Base-by-base conservation (phyloP, 2,329 filamentous ascomycete genomes). In the Chaetomium sp. region DNA sequence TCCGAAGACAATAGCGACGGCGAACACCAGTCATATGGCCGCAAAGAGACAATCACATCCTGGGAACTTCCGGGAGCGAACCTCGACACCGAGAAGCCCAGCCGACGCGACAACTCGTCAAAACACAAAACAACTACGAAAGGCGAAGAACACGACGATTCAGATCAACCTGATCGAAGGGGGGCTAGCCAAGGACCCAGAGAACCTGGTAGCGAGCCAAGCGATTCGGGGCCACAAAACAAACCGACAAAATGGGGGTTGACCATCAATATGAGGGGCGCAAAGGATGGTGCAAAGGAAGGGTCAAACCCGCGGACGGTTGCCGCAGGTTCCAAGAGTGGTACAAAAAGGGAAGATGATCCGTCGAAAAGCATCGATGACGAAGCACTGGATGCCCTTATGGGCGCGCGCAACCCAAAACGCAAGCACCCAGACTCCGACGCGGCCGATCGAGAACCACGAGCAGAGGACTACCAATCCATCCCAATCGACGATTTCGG, bases 401-500 rank as follows among this genome's bases (percentile, higher is more conserved):
- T 89, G 7, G 80, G 81, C 2, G 79, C 53, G 7, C 49, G 49
- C 7, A 19, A 40, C 19, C 64, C 71, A 27, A 76, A 64, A 19
- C 67, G 67, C 11, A 67, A 82, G 56, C 72, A 85, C 11, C 78
- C 77, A n/a, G 86, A 88, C 62, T 76, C 80, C 60, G 85, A 87
- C 57, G 84, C 84, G 2, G 91, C 90, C 65, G 76, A 77, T 36
- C 79, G 81, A 33, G 89, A 92, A 68, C 80, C 91, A 35, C 77
- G 80, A 10, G 74, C 95, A 14, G 88, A 89, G 37, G 89, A 94
- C 65, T 97, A 97, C 72, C 86, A 88, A 56, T 85, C 87, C 10
- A 87, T 96, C 59, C 92, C 94, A 0, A 90, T 97, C 12, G 92
- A 96, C 63, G 91, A 96, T 64, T 99, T 97, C 62, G 94, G 94